Evolutionary conservation across 1,284 basidiomycete genomes (phyloP).

Genomic region (Trametes sp.): DNA sequence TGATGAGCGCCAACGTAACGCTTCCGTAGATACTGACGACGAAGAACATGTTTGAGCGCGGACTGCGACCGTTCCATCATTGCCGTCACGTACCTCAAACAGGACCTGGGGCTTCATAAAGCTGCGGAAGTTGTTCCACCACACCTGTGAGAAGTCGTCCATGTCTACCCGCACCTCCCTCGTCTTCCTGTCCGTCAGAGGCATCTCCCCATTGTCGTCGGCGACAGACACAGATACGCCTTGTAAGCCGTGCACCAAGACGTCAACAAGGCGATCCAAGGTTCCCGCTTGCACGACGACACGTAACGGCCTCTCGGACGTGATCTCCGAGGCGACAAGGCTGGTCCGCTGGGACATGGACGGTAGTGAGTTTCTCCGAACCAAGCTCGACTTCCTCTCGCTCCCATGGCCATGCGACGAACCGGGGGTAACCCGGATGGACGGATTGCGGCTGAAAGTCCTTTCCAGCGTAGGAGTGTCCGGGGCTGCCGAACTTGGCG

Average conservation of each 20-base stretch:
- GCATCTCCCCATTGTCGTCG: constrained; percentile 85
- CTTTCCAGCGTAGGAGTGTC: constrained; percentile 51
- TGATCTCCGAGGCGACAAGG: constrained; percentile 62
- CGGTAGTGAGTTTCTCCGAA: constrained; percentile 79
- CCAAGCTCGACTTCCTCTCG: constrained; percentile 76
- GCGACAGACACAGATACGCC: constrained; percentile 79
- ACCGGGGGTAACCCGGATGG: constrained; percentile 77
- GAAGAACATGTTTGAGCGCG: constrained; percentile 20
- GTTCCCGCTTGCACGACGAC: constrained; percentile 82
- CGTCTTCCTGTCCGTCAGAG: constrained; percentile 71
- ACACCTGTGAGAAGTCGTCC: constrained; percentile 72
- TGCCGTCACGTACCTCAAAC: constrained; percentile 69
- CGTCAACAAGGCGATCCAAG: constrained; percentile 72
- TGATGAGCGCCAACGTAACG: constrained; percentile 64
- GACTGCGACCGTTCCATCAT: constrained; percentile 11
- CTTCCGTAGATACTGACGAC: constrained; percentile 71
- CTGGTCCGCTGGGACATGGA: constrained; percentile 70
- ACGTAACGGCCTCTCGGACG: constrained; percentile 71
- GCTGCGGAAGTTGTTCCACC: constrained; percentile 83
- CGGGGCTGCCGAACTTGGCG: constrained; percentile 60
- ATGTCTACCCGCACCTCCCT: constrained; percentile 75
- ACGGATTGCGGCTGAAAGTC: constrained; percentile 63
- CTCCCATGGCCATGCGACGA: constrained; percentile 67
- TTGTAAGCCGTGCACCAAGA: constrained; percentile 79
- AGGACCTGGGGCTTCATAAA: constrained; percentile 81